These are phyloP conservation scores for Leccinellum rugosiceps DNA, from an alignment of 768 basidiomycete species.

Conservation along the genomic window DNA sequence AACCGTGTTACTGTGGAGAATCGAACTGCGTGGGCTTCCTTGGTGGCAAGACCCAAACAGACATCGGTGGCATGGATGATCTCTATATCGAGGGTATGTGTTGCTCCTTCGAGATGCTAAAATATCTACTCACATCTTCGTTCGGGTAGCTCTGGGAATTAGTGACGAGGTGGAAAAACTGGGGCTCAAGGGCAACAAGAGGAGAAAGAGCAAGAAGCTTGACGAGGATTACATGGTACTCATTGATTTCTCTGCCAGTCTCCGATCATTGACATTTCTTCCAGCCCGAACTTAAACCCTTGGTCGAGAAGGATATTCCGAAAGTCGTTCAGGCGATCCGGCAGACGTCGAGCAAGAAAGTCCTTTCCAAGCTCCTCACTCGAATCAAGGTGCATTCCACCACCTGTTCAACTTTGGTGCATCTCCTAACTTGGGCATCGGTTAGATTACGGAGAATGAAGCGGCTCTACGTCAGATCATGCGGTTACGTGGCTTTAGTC, in stretches of 20 bases:
- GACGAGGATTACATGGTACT: slow-evolving; percentile 90
- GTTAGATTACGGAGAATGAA: slow-evolving; percentile 81
- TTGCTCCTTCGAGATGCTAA: neutral
- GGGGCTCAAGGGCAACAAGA: slow-evolving; percentile 83
- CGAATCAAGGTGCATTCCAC: slow-evolving; percentile 67
- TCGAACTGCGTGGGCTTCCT: slow-evolving; percentile 93
- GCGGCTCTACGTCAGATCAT: slow-evolving; percentile 78
- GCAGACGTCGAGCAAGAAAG: slow-evolving; percentile 79
- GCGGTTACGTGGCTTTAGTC: slow-evolving; percentile 88
- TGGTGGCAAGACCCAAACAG: slow-evolving; percentile 98
- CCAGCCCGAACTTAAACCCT: slow-evolving; percentile 75
- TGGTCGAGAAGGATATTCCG: slow-evolving; percentile 77
- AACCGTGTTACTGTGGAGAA: slow-evolving; percentile 93
- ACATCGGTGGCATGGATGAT: slow-evolving; percentile 92
- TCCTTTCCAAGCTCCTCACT: slow-evolving; percentile 78
- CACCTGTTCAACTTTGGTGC: neutral
- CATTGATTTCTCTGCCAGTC: neutral
- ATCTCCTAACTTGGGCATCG: neutral
- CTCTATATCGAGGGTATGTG: slow-evolving; percentile 81
- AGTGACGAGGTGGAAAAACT: slow-evolving; percentile 82
- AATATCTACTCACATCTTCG: neutral
- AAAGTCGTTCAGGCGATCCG: slow-evolving; percentile 90
- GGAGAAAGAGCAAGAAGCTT: slow-evolving; percentile 87
- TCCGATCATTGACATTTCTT: neutral
- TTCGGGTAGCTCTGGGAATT: slow-evolving; percentile 80